These are phyloP conservation scores for Neurospora cerealis DNA, from an alignment of 495 filamentous ascomycete species.

Conservation along the genomic window DNA sequence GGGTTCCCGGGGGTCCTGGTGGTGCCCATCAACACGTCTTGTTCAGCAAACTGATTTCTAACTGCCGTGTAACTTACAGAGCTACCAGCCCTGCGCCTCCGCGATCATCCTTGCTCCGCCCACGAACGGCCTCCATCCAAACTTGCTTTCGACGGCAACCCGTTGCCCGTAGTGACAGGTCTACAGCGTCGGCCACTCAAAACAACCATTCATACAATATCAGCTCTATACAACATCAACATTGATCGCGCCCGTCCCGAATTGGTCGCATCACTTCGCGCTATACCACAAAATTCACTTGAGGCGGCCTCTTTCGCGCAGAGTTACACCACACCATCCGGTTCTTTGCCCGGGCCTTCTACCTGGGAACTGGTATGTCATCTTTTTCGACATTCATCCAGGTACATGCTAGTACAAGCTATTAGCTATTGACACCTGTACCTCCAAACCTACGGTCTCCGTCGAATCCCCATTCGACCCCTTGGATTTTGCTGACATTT, in stretches of 20 bases:
- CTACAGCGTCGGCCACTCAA: not conserved
- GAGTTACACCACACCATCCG: not conserved
- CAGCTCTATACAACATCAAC: not conserved
- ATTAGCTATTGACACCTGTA: not conserved
- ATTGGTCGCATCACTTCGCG: not conserved
- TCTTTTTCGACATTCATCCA: not conserved
- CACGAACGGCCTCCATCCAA: conserved; percentile 6
- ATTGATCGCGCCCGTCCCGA: not conserved
- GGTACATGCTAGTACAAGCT: not conserved
- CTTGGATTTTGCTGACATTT: not conserved
- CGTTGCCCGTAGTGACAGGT: not conserved
- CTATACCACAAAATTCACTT: not conserved
- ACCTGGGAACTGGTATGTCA: not conserved
- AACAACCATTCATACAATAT: not conserved
- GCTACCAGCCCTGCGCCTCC: conserved; percentile 1
- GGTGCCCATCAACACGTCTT: not conserved
- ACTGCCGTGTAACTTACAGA: conserved; percentile 13
- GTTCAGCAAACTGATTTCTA: conserved; percentile 7
- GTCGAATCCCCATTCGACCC: not conserved
- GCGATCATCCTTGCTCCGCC: conserved; percentile 10
- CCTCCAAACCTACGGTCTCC: not conserved
- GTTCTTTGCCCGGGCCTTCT: not conserved
- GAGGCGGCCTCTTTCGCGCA: not conserved
- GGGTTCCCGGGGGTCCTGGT: not conserved
- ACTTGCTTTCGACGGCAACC: not conserved